Conservation (phyloP, 495 filamentous ascomycete genomes). For the Annulohypoxylon moriforme region DNA sequence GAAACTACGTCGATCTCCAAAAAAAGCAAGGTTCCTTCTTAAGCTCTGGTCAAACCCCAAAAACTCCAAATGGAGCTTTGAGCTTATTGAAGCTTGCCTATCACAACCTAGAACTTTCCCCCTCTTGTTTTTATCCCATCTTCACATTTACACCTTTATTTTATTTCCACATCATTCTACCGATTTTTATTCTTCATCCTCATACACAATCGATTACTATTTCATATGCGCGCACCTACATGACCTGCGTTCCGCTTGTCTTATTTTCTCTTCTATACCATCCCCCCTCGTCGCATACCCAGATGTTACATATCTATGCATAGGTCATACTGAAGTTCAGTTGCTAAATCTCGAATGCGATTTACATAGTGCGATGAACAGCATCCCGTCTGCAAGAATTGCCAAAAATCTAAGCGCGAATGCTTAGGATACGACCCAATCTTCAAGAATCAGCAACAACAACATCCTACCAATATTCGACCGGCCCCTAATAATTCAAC, state of each 20-base stretch:
- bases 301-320: neutral
- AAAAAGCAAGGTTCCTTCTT: constrained; percentile 17
- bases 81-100: constrained; percentile 22
- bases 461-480: constrained; percentile 43
- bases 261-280: neutral
- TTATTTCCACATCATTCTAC: neutral
- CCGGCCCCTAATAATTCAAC: constrained; percentile 46
- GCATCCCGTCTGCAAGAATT: constrained; percentile 95
- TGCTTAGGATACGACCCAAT: constrained; percentile 98
- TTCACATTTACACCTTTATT: constrained; percentile 10
- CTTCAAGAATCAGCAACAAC: constrained; percentile 82
- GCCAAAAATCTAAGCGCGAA: constrained; percentile 97
- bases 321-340: constrained; percentile 9
- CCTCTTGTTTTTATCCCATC: neutral
- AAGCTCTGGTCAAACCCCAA: constrained; percentile 15
- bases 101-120: neutral
- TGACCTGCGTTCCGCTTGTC: neutral
- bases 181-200: neutral
- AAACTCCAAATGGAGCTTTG: constrained; percentile 15
- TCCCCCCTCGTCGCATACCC: neutral
- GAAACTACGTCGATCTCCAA: constrained; percentile 12
- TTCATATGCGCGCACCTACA: neutral
- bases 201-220: neutral
- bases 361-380: constrained; percentile 88
- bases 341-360: constrained; percentile 28